Evolutionary conservation across 2,329 filamentous ascomycete genomes (phyloP), one percentile per base, ranked within the genome.

Genomic region (Fusarium sp.): DNA sequence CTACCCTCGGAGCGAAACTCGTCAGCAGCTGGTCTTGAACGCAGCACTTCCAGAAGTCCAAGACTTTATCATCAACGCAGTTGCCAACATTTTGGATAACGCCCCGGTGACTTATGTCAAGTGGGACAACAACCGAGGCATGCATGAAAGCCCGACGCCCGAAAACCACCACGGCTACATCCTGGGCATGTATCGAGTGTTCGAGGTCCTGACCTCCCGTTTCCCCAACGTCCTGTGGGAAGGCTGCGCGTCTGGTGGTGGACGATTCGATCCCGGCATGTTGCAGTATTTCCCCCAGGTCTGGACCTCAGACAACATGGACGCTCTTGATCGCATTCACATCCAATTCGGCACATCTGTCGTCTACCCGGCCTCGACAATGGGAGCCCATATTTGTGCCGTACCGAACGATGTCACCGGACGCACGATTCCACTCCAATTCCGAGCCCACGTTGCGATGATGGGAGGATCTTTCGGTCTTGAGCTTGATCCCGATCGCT

Each of bases 391-490:
- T 74, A 81, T 91, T 36, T 89, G 87, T 9, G 85, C 85, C 0
- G 84, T 90, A 0, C 89, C 89, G 2, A 91, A 91, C 68, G 83
- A 85, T 0, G 78, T 88, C 36, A 90, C 88, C 0, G 77, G 81
- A 1, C 87, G 89, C 18, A 86, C 83, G 1, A 86, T 86, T 2
- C 85, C 89, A 0, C 82, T 91, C 12, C 76, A 78, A 2, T 91
- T 91, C 80, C 88, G 90, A 36, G 88, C 87, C 0, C 89, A 91
- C 59, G 89, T 91, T 0, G 90, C 90, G 7, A 88, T 91, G 82
- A 91, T 91, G 89, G 90, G 90, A 59, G 89, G 89, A 2, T 90
- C 88, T 0, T 91, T 91, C 69, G 90, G 90, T 0, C 83, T 91
- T 11, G 89, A 92, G 74, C 83, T 92, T 8, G 84, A 91, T 72